Base-by-base conservation (phyloP, 345 rosid genomes). In the Gossypium mustelinum region DNA sequence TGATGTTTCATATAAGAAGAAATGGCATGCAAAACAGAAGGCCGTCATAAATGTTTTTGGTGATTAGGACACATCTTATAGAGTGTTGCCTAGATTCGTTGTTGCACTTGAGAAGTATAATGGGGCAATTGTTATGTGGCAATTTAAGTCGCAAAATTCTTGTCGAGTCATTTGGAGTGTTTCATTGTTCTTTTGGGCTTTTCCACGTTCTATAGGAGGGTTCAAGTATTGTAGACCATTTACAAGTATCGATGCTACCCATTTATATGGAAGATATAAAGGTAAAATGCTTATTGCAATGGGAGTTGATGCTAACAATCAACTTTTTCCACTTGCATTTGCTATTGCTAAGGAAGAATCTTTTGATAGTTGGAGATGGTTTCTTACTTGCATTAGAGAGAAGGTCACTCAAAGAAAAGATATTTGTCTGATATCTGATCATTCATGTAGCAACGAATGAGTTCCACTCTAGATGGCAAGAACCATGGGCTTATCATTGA, bases 201-300 rank as follows among this genome's bases (percentile, higher is more conserved):
- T 72, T 56, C 6, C 39, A 27, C 29, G 29, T 2, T 34, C 65
- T 2, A 39, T 72, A 18, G 65, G 57, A 39, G 65, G 75, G 4
- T 72, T 72, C 25, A 56, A 57, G 1, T 13, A 58, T 55, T 72
- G 48, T 11, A 2, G 65, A 9, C 65, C 63, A n/a, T 20, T 72
- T 39, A 56, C 57, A 10, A 55, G 25, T 18, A 57, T 58, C 1
- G 65, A 72, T 41, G 52, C 3, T 16, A 34, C 75, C 3, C 1
- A n/a, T 52, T 16, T 72, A 9, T 57, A 55, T 72, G 75, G 41
- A 18, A 72, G 24, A 44, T 72, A 72, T n/a, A 57, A 72, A 56
- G 65, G 34, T 45, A 43, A 56, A 72, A 56, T 72, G 54, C 44
- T 34, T 3, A 71, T 71, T 34, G 64, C 25, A 27, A 71, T 71